Evolutionary conservation across 495 filamentous ascomycete species (phyloP), one percentile per base, ranked within the genome.

Genomic region (Jackrogersella minutella): DNA sequence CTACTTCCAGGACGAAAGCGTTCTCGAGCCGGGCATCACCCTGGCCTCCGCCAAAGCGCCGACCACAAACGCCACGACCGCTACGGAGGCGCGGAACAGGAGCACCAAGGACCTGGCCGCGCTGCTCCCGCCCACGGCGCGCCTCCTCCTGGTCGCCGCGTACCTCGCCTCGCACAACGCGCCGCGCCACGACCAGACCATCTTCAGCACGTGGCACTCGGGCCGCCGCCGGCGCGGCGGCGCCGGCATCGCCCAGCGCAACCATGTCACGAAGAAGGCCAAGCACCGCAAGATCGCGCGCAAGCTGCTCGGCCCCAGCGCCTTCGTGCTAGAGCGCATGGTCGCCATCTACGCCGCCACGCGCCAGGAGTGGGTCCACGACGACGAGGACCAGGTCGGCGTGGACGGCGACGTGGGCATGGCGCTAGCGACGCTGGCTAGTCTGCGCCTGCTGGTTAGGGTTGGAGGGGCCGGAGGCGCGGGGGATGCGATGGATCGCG

Each of bases 101-200:
- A 58, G 66, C 34, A 54, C 46, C 14, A 68, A 71, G 2, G 76
- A 75, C 64, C 70, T 78, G 0, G 75, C 82, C 1, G 26, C 72
- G 64, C 82, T 84, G 24, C 83, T 97, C 21, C 92, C 93, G 9
- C 90, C 91, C 66, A 92, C 91, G 71, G 88, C 95, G 17, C 89
- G 91, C 43, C 80, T 92, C 36, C 85, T 98, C 58, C 84, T 99
- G 11, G 85, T 94, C 34, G 90, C 93, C 47, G 88, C 93, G 17
- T 99, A 97, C 77, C 86, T 99, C 3, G 92, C 94, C 61, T 97
- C 93, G 3, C 91, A 93, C 79, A 98, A 91, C 71, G 87, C 91
- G 0, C 82, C 92, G 14, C 80, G 87, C 39, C 84, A 90, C 34
- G 95, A 99, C 75, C 82, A 87, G 1, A 83, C 87, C 26, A 88